These are phyloP conservation scores for Rhizopus stolonifer DNA, from an alignment of 371 early-diverging fungal species.

Conservation along the genomic window DNA sequence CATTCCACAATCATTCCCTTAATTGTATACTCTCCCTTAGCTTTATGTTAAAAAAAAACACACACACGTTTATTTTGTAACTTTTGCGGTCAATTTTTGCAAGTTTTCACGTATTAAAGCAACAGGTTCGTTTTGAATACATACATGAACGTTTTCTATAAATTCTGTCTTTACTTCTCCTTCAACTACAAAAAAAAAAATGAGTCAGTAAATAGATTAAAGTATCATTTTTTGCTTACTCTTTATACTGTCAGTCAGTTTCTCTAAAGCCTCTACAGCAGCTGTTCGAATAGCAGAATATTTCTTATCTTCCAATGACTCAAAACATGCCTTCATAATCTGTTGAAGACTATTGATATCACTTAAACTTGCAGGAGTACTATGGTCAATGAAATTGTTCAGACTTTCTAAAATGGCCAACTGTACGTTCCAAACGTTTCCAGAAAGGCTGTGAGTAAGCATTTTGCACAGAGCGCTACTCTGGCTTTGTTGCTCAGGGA, in stretches of 20 bases:
- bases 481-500: constrained; percentile 36
- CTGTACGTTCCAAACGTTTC: constrained; percentile 77
- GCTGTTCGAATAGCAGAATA: constrained; percentile 51
- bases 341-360: background rate
- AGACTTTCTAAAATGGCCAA: constrained; percentile 62
- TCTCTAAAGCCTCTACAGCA: constrained; percentile 36
- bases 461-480: constrained; percentile 29
- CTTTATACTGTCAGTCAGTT: constrained; percentile 4
- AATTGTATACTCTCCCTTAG: background rate
- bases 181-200: constrained; percentile 15
- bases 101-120: constrained; percentile 24
- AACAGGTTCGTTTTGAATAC: constrained; percentile 22
- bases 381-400: constrained; percentile 43
- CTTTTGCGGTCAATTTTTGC: constrained; percentile 12
- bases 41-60: background rate
- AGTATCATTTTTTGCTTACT: constrained; percentile 11
- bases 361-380: constrained; percentile 5
- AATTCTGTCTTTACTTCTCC: constrained; percentile 10
- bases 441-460: constrained; percentile 43
- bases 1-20: background rate
- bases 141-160: background rate
- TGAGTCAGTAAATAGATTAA: background rate
- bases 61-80: too few relatives aligned
- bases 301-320: constrained; percentile 35
- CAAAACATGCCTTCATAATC: constrained; percentile 18